Percentiles rank a stretch among this genome's conserved stretches.
phyloP scores from a whole-genome alignment of 176 grass and related monocot species.

The Avena atlantica region DNA sequence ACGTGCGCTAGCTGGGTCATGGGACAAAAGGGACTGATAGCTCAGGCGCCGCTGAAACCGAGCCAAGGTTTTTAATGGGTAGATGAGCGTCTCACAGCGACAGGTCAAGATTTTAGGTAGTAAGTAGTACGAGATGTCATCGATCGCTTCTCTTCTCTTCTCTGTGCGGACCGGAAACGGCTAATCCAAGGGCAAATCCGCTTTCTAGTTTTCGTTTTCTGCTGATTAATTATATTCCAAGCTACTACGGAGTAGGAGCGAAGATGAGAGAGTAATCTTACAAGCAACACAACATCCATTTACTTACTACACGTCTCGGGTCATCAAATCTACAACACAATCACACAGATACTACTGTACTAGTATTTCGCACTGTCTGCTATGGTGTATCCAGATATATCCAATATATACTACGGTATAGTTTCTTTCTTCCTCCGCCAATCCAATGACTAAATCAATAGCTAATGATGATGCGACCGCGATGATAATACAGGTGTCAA shows the following conservation, averaged over 20 bases:
- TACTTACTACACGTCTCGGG: neutral
- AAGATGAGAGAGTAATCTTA: neutral
- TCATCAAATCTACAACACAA: neutral
- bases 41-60: conserved; percentile 33
- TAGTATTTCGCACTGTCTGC: neutral
- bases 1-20: neutral
- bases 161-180: neutral
- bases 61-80: conserved; percentile 23
- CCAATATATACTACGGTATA: neutral
- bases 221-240: neutral
- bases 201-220: neutral
- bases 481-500: neutral
- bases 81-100: conserved; percentile 5
- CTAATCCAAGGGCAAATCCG: neutral
- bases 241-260: too few species aligned
- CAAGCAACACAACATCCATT: neutral
- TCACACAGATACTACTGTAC: neutral
- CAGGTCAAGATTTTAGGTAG: conserved; percentile 49
- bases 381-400: neutral
- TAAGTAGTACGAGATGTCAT: conserved; percentile 7
- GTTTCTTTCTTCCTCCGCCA: neutral
- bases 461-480: neutral
- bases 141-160: neutral
- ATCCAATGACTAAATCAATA: conserved; percentile 17
- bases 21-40: conserved; percentile 34